Percentiles rank a stretch among this genome's conserved stretches.
Evolutionary conservation across 768 basidiomycete genomes (phyloP).

Genomic region (Russula virescens): DNA sequence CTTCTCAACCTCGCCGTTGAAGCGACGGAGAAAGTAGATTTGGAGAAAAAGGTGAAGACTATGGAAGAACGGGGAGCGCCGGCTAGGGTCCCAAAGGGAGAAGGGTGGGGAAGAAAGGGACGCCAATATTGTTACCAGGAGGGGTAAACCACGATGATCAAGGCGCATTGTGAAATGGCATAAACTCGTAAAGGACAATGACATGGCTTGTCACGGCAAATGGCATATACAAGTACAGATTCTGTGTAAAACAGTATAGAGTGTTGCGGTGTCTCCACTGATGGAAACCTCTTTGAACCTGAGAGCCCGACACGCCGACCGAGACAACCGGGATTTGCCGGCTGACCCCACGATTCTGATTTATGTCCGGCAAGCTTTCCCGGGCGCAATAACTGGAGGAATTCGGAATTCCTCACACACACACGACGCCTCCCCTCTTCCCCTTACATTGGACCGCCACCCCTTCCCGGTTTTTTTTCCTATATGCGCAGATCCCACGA

Average conservation of each 20-base stretch:
- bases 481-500: slow-evolving; percentile 11
- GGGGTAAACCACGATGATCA: slow-evolving; percentile 15
- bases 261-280: no score
- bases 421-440: neutral
- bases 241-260: no score
- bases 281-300: no score
- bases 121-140: slow-evolving; percentile 13
- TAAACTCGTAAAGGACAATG: no score
- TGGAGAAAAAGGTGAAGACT: neutral
- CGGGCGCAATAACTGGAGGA: slow-evolving; percentile 19
- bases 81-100: neutral
- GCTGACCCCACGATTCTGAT: neutral
- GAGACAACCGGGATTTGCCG: slow-evolving; percentile 16
- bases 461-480: slow-evolving; percentile 12
- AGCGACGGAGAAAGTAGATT: neutral
- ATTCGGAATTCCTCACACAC: slow-evolving; percentile 11
- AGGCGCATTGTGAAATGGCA: slow-evolving; percentile 4
- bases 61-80: neutral
- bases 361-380: slow-evolving; percentile 12
- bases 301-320: neutral
- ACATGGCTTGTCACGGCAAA: neutral
- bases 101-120: neutral
- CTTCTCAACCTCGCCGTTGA: neutral
- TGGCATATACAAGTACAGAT: neutral
- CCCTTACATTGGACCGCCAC: neutral